phyloP scores from a whole-genome alignment of 78 protist genomes.

The Dictyostelium brefeldianum region DNA sequence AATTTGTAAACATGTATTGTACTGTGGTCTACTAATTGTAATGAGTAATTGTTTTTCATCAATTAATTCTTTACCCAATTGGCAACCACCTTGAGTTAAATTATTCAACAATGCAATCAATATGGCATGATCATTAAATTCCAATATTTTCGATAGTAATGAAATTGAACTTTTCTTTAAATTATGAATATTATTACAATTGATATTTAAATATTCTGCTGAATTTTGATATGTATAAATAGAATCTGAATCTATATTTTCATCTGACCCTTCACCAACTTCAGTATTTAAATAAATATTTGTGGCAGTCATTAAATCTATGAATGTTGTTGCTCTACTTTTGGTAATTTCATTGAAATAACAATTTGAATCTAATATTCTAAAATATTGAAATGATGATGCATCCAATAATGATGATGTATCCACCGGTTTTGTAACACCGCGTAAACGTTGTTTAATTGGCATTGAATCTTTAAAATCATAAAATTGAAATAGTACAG shows the following conservation, averaged over 20 bases:
- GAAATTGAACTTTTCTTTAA: not conserved
- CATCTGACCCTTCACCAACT: not conserved
- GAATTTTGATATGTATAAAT: slow-evolving; percentile 1
- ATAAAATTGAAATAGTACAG: not conserved
- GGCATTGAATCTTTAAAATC: slow-evolving; percentile 34
- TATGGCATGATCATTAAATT: not conserved
- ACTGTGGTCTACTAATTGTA: not conserved
- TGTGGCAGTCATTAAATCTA: not conserved
- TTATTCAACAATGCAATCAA: not conserved
- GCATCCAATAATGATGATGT: not conserved
- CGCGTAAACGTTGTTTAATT: not conserved
- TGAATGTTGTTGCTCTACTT: not conserved
- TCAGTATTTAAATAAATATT: slow-evolving; percentile 18
- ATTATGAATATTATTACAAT: not conserved
- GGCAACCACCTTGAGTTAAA: not conserved
- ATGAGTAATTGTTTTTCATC: slow-evolving; percentile 16
- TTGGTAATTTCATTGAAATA: not conserved
- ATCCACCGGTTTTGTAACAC: not conserved
- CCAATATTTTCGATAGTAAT: not conserved
- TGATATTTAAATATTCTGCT: not conserved
- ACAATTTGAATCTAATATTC: slow-evolving; percentile 4
- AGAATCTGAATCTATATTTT: not conserved
- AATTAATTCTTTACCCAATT: not conserved
- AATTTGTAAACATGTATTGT: not conserved
- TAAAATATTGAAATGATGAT: slow-evolving; percentile 10